These are phyloP conservation scores for Fomitopsis betulina DNA, from an alignment of 1,284 basidiomycete genomes.

Conservation along the genomic window DNA sequence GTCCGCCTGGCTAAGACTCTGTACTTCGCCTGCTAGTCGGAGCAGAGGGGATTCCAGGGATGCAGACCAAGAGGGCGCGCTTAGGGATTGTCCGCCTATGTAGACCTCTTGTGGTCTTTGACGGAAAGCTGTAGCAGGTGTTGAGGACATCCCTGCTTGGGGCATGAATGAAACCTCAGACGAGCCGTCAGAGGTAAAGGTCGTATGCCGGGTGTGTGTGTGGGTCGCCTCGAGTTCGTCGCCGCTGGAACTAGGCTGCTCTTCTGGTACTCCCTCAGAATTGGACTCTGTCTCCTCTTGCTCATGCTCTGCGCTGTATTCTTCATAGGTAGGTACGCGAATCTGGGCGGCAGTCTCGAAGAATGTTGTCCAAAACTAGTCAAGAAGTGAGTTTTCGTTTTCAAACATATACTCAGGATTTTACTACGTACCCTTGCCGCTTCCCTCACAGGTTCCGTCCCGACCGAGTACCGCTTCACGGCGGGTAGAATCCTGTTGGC, in stretches of 20 bases:
- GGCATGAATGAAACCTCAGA: slow-evolving; percentile 69
- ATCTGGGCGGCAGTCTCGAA: slow-evolving; percentile 90
- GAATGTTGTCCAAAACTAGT: slow-evolving; percentile 93
- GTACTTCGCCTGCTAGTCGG: slow-evolving; percentile 64
- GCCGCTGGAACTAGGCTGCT: slow-evolving; percentile 1
- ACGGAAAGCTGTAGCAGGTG: slow-evolving; percentile 50
- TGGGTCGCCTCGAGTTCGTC: background rate
- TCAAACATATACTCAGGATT: background rate
- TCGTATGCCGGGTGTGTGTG: slow-evolving; percentile 14
- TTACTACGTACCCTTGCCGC: slow-evolving; percentile 70
- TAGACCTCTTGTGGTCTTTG: slow-evolving; percentile 34
- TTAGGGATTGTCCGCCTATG: slow-evolving; percentile 34
- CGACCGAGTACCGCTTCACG: slow-evolving; percentile 84
- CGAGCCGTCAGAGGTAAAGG: slow-evolving; percentile 32
- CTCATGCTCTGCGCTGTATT: slow-evolving; percentile 53
- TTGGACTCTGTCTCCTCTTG: slow-evolving; percentile 32
- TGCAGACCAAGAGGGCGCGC: slow-evolving; percentile 55
- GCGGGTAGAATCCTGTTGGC: slow-evolving; percentile 80
- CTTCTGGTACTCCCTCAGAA: slow-evolving; percentile 22
- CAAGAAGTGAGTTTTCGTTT: background rate
- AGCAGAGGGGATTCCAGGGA: slow-evolving; percentile 76
- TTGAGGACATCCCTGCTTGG: slow-evolving; percentile 67
- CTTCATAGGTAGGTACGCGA: slow-evolving; percentile 68
- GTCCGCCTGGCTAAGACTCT: slow-evolving; percentile 37
- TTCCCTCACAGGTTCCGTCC: slow-evolving; percentile 83